These are phyloP conservation scores for Fusarium sp. DNA, from an alignment of 2,329 filamentous ascomycete species.

Conservation along the genomic window DNA sequence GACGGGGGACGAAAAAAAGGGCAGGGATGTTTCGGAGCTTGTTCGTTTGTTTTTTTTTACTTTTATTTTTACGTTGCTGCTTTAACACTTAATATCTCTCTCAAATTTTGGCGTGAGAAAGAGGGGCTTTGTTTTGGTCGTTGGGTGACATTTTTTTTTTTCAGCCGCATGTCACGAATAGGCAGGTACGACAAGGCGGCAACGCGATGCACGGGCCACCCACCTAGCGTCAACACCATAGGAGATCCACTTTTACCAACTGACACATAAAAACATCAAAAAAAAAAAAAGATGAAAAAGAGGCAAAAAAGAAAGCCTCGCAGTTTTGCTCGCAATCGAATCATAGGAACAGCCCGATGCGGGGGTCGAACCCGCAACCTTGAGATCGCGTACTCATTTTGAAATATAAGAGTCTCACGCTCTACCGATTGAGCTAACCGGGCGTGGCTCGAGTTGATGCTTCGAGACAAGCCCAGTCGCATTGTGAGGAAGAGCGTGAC, in stretches of 20 bases:
- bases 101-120: background rate
- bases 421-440: conserved; percentile 60
- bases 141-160: conserved; percentile 3
- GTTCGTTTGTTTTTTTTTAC: background rate
- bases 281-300: background rate
- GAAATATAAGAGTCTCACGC: conserved; percentile 70
- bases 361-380: conserved; percentile 67
- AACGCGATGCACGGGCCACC: conserved; percentile 17
- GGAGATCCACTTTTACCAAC: background rate
- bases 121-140: conserved; percentile 19
- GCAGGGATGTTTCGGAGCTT: background rate
- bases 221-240: background rate
- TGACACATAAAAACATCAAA: background rate
- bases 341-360: conserved; percentile 48
- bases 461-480: background rate
- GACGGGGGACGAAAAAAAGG: background rate
- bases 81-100: conserved; percentile 20
- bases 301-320: conserved; percentile 36
- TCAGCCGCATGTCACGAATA: conserved; percentile 17
- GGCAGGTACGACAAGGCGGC: conserved; percentile 24
- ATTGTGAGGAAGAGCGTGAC: background rate
- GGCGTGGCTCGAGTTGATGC: conserved; percentile 26
- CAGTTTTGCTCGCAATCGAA: conserved; percentile 35
- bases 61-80: conserved; percentile 35
- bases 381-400: conserved; percentile 54